Conservation (phyloP, 169 alveolate genomes). For the Plasmodium billcollinsi region DNA sequence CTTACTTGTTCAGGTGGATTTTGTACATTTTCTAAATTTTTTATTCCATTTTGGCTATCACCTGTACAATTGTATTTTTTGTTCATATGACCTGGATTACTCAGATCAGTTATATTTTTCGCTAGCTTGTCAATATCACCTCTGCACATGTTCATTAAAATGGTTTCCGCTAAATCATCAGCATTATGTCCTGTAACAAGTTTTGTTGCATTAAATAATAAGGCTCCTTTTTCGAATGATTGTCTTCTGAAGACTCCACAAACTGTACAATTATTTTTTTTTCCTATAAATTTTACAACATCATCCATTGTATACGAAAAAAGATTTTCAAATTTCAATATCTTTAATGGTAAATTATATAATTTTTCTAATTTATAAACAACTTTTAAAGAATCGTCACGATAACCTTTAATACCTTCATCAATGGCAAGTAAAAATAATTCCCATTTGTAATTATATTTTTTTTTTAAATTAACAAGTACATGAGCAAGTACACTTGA, state of each 20-base stretch:
- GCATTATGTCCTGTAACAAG: slow-evolving; percentile 99
- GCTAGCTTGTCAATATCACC: slow-evolving; percentile 96
- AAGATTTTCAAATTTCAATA: slow-evolving; percentile 93
- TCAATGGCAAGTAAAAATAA: slow-evolving; percentile 95
- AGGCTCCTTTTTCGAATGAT: slow-evolving; percentile 97
- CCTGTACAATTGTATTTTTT: background rate
- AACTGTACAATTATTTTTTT: slow-evolving; percentile 95
- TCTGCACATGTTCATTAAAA: slow-evolving; percentile 95
- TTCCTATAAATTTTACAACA: slow-evolving; percentile 94
- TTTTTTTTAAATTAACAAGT: slow-evolving; percentile 91
- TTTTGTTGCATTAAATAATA: slow-evolving; percentile 92
- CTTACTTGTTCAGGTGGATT: background rate
- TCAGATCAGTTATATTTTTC: slow-evolving; percentile 84
- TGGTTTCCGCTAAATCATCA: slow-evolving; percentile 98
- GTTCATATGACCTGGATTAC: background rate
- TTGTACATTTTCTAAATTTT: background rate
- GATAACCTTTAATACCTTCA: slow-evolving; percentile 98
- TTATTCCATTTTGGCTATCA: background rate
- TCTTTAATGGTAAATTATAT: slow-evolving; percentile 91
- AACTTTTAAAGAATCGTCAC: slow-evolving; percentile 96
- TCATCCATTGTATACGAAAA: slow-evolving; percentile 98
- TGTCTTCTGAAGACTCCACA: slow-evolving; percentile 98
- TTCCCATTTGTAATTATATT: slow-evolving; percentile 93
- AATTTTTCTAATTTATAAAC: slow-evolving; percentile 89
- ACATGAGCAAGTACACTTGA: slow-evolving; percentile 97